phyloP scores from a whole-genome alignment of 1,284 basidiomycete species.

The Ganoderma lucidum region DNA sequence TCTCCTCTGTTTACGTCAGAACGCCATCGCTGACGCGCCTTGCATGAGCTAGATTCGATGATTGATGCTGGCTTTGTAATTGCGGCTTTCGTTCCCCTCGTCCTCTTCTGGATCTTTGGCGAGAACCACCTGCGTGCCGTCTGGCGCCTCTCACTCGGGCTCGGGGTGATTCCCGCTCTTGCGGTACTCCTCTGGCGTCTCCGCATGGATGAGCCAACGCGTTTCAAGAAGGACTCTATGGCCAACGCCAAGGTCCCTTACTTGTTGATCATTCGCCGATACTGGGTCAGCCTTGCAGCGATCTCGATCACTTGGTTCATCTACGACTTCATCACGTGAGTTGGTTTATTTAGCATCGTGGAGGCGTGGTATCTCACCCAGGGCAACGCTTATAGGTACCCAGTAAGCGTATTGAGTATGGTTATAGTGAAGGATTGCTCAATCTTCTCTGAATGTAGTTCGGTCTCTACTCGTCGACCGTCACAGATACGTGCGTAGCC shows the following conservation, averaged over 20 bases:
- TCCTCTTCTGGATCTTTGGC: constrained; percentile 90
- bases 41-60: constrained; percentile 68
- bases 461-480: constrained; percentile 85
- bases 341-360: constrained; percentile 24
- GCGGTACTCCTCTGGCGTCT: constrained; percentile 89
- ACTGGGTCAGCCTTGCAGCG: constrained; percentile 75
- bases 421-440: constrained; percentile 4
- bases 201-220: constrained; percentile 82
- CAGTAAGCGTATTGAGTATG: constrained; percentile 45
- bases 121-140: constrained; percentile 82
- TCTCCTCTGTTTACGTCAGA: constrained; percentile 11
- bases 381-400: constrained; percentile 52
- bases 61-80: constrained; percentile 91
- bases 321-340: constrained; percentile 83
- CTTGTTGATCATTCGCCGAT: constrained; percentile 80
- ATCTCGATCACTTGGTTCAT: constrained; percentile 86
- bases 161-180: constrained; percentile 85
- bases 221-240: constrained; percentile 81
- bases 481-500: constrained; percentile 65
- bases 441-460: constrained; percentile 54
- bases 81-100: constrained; percentile 84
- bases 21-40: neutral
- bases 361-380: neutral
- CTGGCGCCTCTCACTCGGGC: constrained; percentile 91
- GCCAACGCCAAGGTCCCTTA: constrained; percentile 80